Evolutionary conservation across 2,329 filamentous ascomycete species (phyloP).

Genomic region (Atkinsonella texensis): DNA sequence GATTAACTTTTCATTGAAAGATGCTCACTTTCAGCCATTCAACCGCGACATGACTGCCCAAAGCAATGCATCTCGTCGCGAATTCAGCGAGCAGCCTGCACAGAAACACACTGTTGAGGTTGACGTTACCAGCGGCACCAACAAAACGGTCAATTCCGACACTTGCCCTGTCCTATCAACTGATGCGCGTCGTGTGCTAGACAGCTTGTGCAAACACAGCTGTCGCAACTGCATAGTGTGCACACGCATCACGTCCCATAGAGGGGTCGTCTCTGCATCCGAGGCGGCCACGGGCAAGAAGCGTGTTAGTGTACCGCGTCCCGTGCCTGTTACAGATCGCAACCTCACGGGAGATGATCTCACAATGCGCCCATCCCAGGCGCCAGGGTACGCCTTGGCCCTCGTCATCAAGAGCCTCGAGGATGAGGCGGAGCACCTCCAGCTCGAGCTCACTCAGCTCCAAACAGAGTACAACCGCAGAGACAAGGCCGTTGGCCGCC

Average conservation of each 20-base stretch:
- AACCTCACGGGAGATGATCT: conserved; percentile 36
- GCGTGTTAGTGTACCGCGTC: conserved; percentile 49
- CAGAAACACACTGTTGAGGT: conserved; percentile 14
- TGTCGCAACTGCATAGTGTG: conserved; percentile 47
- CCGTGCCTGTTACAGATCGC: conserved; percentile 53
- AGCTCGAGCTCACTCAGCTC: conserved; percentile 52
- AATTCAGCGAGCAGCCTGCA: conserved; percentile 15
- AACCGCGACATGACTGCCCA: conserved; percentile 11
- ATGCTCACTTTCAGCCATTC: conserved; percentile 6
- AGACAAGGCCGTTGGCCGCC: conserved; percentile 54
- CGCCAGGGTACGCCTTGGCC: conserved; percentile 61
- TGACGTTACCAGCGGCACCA: conserved; percentile 13
- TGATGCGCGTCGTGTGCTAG: conserved; percentile 40
- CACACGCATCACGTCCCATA: conserved; percentile 37
- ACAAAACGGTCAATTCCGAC: conserved; percentile 16
- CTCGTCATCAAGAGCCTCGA: conserved; percentile 73
- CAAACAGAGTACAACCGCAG: conserved; percentile 52
- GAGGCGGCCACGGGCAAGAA: conserved; percentile 37
- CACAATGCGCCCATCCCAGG: conserved; percentile 54
- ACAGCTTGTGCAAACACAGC: conserved; percentile 41
- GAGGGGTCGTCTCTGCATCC: conserved; percentile 23
- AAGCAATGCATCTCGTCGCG: conserved; percentile 14
- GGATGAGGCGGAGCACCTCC: conserved; percentile 69
- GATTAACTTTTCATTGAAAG: conserved; percentile 17
- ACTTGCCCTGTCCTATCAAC: conserved; percentile 36